phyloP scores from a whole-genome alignment of 139 green algal genomes.

The Zygnema circumcarinatum region DNA sequence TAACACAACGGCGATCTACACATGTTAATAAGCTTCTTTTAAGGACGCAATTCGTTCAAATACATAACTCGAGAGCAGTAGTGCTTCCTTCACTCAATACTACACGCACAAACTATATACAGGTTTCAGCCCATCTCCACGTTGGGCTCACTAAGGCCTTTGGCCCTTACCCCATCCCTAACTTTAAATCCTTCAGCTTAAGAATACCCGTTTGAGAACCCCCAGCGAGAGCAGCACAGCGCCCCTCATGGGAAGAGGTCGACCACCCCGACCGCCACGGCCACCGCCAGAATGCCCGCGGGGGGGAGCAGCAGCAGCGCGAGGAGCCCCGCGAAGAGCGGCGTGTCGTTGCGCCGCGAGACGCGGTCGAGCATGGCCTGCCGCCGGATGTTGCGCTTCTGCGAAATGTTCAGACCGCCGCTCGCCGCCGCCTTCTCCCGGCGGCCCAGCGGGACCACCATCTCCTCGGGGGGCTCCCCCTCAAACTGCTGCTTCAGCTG shows the following conservation, averaged over 20 bases:
- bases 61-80: too few species aligned
- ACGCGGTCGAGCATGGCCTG: slow-evolving; percentile 17
- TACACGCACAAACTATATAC: too few species aligned
- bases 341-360: neutral
- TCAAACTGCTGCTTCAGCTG: neutral
- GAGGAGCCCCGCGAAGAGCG: neutral
- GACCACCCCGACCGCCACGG: neutral
- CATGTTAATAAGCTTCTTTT: too few species aligned
- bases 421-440: neutral
- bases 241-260: neutral
- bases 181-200: too few species aligned
- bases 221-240: too few species aligned
- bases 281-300: slow-evolving; percentile 10
- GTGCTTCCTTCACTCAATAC: too few species aligned
- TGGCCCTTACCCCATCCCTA: too few species aligned
- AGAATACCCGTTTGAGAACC: too few species aligned
- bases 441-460: neutral
- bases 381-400: slow-evolving; percentile 21
- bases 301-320: slow-evolving; percentile 2
- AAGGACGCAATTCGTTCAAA: too few species aligned
- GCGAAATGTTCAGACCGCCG: slow-evolving; percentile 4
- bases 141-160: too few species aligned
- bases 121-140: too few species aligned
- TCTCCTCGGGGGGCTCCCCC: neutral
- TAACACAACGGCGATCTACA: too few species aligned